Percentiles rank a stretch among this genome's conserved stretches.
These are phyloP conservation scores for Candida tallmaniae DNA, from an alignment of 805 yeast species.

Conservation along the genomic window DNA sequence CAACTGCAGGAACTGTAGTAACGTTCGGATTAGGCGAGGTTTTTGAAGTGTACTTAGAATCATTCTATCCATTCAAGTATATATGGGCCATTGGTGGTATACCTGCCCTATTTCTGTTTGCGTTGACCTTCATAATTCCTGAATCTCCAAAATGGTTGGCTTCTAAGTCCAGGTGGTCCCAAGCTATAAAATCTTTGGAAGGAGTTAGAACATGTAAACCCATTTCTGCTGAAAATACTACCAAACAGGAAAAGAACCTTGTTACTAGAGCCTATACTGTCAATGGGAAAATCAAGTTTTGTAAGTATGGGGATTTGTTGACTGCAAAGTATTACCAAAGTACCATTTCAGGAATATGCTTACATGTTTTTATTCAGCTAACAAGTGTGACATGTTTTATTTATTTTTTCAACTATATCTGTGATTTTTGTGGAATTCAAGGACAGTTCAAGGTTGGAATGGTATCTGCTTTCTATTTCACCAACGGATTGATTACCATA, in stretches of 20 bases:
- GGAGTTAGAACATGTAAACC: conserved; percentile 10
- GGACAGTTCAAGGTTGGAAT: conserved; percentile 27
- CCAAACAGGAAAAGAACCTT: conserved; percentile 13
- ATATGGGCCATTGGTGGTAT: conserved; percentile 18
- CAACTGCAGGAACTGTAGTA: conserved; percentile 16
- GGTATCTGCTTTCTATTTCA: conserved; percentile 34
- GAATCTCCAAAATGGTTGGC: conserved; percentile 30
- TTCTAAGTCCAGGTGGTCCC: conserved; percentile 27
- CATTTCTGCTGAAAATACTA: neutral
- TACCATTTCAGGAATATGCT: conserved; percentile 30
- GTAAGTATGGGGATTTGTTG: conserved; percentile 30
- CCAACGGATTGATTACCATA: conserved; percentile 37
- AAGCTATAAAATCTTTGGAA: conserved; percentile 25
- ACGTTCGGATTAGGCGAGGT: conserved; percentile 15
- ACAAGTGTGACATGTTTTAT: conserved; percentile 41
- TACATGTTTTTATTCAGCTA: conserved; percentile 43
- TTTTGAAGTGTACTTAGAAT: conserved; percentile 9
- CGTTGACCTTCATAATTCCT: conserved; percentile 20
- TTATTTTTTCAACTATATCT: conserved; percentile 42
- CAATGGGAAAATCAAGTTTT: conserved; percentile 14
- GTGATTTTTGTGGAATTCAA: conserved; percentile 44
- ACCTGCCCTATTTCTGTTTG: conserved; percentile 18
- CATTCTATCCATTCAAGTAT: conserved; percentile 12
- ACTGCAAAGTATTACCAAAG: conserved; percentile 27
- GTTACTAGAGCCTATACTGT: conserved; percentile 24